Evolutionary conservation across 208 protist genomes (phyloP), one percentile per base, ranked within the genome.

Genomic region (Wallacemonas sp.): DNA sequence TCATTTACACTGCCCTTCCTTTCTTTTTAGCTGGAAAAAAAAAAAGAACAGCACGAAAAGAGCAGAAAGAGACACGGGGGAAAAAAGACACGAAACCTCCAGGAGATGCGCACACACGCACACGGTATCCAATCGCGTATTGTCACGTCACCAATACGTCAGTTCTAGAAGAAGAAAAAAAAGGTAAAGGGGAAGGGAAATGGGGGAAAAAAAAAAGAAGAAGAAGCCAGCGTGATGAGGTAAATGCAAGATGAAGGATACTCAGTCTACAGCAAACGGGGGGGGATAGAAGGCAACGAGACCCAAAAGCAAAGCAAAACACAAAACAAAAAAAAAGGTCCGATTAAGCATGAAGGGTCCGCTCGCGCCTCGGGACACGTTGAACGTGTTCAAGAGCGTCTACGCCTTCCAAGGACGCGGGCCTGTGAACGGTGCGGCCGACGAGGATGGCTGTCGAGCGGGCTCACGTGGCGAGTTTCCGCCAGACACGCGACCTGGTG

Each of bases 351-450:
- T n/a, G n/a, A n/a, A n/a, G n/a, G n/a, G n/a, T n/a, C n/a, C n/a
- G n/a, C n/a, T n/a, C n/a, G n/a, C n/a, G n/a, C n/a, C n/a, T n/a
- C n/a, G n/a, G n/a, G n/a, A n/a, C n/a, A n/a, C n/a, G n/a, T n/a
- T n/a, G n/a, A n/a, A n/a, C n/a, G n/a, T n/a, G n/a, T 27, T 31
- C 34, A 55, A 8, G 45, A 30, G 45, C 24, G 8, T 3, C 55
- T 44, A 72, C 28, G 31, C 30, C 58, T 59, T 64, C 66, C 66
- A 72, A 11, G 66, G 58, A 31, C 66, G 41, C 59, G 64, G 66
- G 41, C 39, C 46, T 22, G 41, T 21, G 26, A 51, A 4, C 0
- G 22, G 15, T 4, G 34, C 11, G 42, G 47, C 30, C 27, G 42
- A 19, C n/a, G 41, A 33, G 15, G 45, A 49, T 31, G n/a, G 49